Base-by-base conservation (phyloP, 1,284 basidiomycete genomes). In the Leccinum cinnamomeum region DNA sequence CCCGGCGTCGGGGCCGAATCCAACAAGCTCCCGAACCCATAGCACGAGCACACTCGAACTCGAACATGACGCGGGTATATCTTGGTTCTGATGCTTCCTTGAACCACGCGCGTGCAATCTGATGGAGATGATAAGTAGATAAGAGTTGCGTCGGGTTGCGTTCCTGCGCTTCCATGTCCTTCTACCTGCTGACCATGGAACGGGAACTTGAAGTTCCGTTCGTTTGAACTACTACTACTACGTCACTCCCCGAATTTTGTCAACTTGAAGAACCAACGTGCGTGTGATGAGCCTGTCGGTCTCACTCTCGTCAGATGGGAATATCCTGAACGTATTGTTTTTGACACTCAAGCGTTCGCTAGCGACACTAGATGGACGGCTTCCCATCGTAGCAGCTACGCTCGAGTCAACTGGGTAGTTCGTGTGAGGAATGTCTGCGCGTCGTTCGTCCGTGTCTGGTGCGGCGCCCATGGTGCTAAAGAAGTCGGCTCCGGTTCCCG, bases 311-410 rank as follows among this genome's bases (percentile, higher is more conserved):
- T 95, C 92, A 6, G 81, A 73, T 0, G 96, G 95, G 72, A 97
- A 97, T 97, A 97, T 97, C 74, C 84, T 88, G 84, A 98, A 99
- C 0, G 89, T 92, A 70, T 90, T 91, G 71, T 82, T 87, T 74
- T 87, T 90, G 67, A 84, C 75, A 3, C 76, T 78, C 46, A 72
- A 23, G 55, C 57, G 64, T 56, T 75, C 70, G 60, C 71, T 94
- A 0, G 87, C 86, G 35, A 92, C 83, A 12, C 93, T 96, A 0
- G 93, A 94, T 3, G 94, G 88, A 3, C 93, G 85, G 2, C 92
- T 93, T 28, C 95, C 94, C 54, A 92, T 82, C 0, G 95, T 97
- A 0, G 95, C 95, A 25, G 94, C 95, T 11, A 95, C 92, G 1
- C 92, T 94, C 0, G 94, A 95, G 71, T 94, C 94, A 51, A 89